Percentiles rank a stretch among this genome's conserved stretches.
Conservation (phyloP, 1,139 yeast species). For the Pichia sp. region DNA sequence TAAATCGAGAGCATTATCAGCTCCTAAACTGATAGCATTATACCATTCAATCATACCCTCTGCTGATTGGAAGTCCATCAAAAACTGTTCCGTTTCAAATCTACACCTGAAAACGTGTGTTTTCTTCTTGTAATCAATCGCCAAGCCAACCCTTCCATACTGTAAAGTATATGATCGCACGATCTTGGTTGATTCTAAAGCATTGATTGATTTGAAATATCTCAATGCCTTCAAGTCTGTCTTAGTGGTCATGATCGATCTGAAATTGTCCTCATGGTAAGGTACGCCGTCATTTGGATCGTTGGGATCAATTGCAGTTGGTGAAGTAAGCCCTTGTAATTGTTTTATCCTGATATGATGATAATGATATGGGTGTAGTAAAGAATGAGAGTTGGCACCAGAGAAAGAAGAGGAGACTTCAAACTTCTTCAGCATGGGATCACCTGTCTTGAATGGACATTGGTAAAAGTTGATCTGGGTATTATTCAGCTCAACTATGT, state of each 20-base stretch:
- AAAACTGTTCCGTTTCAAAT: conserved; percentile 61
- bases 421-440: conserved; percentile 8
- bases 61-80: conserved; percentile 46
- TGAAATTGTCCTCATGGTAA: conserved; percentile 26
- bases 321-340: conserved; percentile 1
- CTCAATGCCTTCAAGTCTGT: conserved; percentile 35
- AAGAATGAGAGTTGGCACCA: conserved; percentile 8
- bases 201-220: conserved; percentile 29
- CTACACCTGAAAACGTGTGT: conserved; percentile 54
- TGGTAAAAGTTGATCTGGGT: conserved; percentile 64
- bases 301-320: conserved; percentile 5
- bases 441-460: conserved; percentile 7
- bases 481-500: conserved; percentile 61
- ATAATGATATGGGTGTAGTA: conserved; percentile 16
- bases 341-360: conserved; percentile 11
- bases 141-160: conserved; percentile 62
- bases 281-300: not conserved
- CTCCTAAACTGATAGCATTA: conserved; percentile 49
- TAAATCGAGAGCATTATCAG: conserved; percentile 58
- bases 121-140: conserved; percentile 59
- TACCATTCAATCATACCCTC: conserved; percentile 65
- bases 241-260: conserved; percentile 27
- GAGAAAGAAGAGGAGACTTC: conserved; percentile 11
- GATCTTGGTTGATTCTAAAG: conserved; percentile 30
- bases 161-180: conserved; percentile 60